phyloP scores from a whole-genome alignment of 371 early-diverging fungal genomes.

The Mucor velutinosus region DNA sequence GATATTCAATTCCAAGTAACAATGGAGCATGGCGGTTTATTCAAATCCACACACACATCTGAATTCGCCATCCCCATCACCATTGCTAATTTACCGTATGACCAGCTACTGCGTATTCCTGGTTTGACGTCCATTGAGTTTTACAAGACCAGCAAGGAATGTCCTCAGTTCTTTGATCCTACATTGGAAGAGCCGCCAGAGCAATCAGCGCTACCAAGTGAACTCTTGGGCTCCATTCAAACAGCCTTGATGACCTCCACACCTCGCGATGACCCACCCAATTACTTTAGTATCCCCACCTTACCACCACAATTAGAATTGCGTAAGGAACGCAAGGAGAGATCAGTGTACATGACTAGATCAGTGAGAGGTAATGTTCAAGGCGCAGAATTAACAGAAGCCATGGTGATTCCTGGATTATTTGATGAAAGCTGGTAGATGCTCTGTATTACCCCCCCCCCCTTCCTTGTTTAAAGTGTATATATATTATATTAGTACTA shows the following conservation, averaged over 20 bases:
- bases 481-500: not conserved
- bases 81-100: constrained; percentile 41
- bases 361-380: constrained; percentile 21
- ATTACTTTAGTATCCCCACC: constrained; percentile 36
- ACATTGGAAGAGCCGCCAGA: constrained; percentile 34
- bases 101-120: constrained; percentile 36
- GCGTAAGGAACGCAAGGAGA: constrained; percentile 34
- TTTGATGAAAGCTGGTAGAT: constrained; percentile 40
- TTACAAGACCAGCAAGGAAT: constrained; percentile 27
- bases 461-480: not conserved
- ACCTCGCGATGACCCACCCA: constrained; percentile 28
- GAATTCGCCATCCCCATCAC: constrained; percentile 40
- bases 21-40: constrained; percentile 32
- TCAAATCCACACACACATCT: constrained; percentile 28
- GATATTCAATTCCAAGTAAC: constrained; percentile 37
- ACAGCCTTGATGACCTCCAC: constrained; percentile 27
- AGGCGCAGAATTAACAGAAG: constrained; percentile 26
- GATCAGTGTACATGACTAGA: constrained; percentile 25
- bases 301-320: constrained; percentile 35
- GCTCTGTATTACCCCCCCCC: not conserved
- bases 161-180: constrained; percentile 39
- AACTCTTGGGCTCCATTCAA: constrained; percentile 26
- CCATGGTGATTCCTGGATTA: constrained; percentile 31
- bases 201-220: constrained; percentile 25
- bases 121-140: constrained; percentile 30